These are phyloP conservation scores for Trypanosoma grayi DNA, from an alignment of 208 protist species.

Conservation along the genomic window DNA sequence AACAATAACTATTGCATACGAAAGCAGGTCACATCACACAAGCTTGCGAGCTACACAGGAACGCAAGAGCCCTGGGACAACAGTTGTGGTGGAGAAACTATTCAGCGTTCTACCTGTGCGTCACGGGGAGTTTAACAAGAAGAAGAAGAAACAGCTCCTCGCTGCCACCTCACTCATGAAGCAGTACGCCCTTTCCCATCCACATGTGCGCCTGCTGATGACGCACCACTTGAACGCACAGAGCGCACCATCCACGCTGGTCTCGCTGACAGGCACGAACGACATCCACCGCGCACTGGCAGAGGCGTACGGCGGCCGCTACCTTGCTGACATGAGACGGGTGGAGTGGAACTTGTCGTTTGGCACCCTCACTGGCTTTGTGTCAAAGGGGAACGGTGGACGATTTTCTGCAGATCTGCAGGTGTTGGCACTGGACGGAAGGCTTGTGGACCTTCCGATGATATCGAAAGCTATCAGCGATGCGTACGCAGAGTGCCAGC, in stretches of 20 bases:
- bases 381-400: constrained; percentile 57
- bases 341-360: constrained; percentile 64
- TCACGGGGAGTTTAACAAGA: constrained; percentile 81
- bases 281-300: constrained; percentile 58
- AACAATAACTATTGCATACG: constrained; percentile 49
- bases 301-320: constrained; percentile 81
- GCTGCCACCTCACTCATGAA: constrained; percentile 50
- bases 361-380: constrained; percentile 56
- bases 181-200: constrained; percentile 88
- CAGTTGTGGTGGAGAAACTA: constrained; percentile 62
- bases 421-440: constrained; percentile 74
- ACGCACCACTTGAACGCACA: constrained; percentile 45
- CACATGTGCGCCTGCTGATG: constrained; percentile 61
- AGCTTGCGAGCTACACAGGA: constrained; percentile 11
- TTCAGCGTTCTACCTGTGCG: constrained; percentile 91
- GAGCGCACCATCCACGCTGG: constrained; percentile 50
- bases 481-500: constrained; percentile 66
- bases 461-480: constrained; percentile 71
- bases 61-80: constrained; percentile 67
- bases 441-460: constrained; percentile 76
- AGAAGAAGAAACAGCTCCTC: constrained; percentile 64
- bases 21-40: constrained; percentile 25
- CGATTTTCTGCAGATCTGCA: constrained; percentile 63
- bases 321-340: constrained; percentile 43
- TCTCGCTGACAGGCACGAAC: constrained; percentile 68